phyloP scores from a whole-genome alignment of 1,139 yeast genomes.

The Meyerozyma guilliermondii region DNA sequence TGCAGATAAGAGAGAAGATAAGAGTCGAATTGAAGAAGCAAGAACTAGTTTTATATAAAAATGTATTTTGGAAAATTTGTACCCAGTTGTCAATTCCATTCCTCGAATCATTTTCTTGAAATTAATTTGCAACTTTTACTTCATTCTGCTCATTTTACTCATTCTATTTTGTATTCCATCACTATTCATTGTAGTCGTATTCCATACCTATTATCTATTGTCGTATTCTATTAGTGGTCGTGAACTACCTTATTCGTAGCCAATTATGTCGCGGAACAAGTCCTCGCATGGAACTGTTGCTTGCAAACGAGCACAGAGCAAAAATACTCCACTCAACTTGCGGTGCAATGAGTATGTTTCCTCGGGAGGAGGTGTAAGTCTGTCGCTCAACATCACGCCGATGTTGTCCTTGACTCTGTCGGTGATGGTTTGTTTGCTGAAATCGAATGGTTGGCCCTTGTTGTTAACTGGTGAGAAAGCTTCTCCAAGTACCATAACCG shows the following conservation, averaged over 20 bases:
- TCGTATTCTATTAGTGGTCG: not conserved
- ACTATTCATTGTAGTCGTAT: no score
- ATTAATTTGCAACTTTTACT: no score
- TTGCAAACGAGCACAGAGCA: slow-evolving; percentile 78
- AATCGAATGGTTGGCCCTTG: slow-evolving; percentile 55
- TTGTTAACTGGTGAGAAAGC: slow-evolving; percentile 66
- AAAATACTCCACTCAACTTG: slow-evolving; percentile 89
- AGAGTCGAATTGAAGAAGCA: not conserved
- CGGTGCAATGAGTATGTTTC: slow-evolving; percentile 95
- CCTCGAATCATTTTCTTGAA: no score
- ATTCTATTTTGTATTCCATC: no score
- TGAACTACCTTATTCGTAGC: slow-evolving; percentile 24
- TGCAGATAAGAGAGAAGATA: not conserved
- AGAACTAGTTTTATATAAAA: not conserved
- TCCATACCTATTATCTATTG: not conserved
- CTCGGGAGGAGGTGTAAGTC: slow-evolving; percentile 96
- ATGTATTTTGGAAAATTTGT: no score
- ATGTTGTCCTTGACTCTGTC: slow-evolving; percentile 86
- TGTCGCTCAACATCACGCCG: slow-evolving; percentile 82
- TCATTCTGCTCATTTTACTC: no score
- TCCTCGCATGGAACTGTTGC: slow-evolving; percentile 82
- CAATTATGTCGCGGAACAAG: slow-evolving; percentile 71
- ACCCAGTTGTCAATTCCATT: no score
- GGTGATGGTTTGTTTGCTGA: slow-evolving; percentile 82
- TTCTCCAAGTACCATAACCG: slow-evolving; percentile 87